phyloP scores from a whole-genome alignment of 345 rosid species.

The Trapa bicornis region DNA sequence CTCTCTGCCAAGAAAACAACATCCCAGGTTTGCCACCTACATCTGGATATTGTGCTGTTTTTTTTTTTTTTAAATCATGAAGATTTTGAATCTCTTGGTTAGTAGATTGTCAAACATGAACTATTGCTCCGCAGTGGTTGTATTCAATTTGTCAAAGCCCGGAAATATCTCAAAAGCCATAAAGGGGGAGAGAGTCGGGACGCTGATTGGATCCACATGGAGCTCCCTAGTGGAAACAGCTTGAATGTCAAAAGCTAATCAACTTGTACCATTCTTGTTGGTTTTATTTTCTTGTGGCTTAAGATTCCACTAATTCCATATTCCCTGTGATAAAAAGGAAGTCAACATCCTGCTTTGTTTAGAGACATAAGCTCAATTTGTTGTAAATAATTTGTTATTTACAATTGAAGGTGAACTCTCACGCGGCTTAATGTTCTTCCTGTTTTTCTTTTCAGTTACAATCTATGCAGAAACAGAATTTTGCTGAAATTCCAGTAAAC shows the following conservation, averaged over 20 bases:
- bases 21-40: conserved; percentile 54
- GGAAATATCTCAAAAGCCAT: conserved; percentile 89
- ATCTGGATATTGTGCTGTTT: neutral
- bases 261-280: neutral
- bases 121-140: conserved; percentile 52
- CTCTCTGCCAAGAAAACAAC: conserved; percentile 90
- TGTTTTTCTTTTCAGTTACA: too few species aligned
- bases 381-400: too few species aligned
- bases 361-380: neutral
- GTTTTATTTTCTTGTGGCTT: neutral
- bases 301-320: neutral
- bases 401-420: too few species aligned
- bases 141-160: conserved; percentile 64
- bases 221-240: conserved; percentile 12
- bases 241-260: neutral
- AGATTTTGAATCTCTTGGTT: neutral
- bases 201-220: conserved; percentile 57
- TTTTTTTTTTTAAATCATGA: neutral
- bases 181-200: conserved; percentile 80
- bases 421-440: too few species aligned
- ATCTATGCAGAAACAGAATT: too few species aligned
- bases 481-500: too few species aligned
- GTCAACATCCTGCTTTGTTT: neutral
- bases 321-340: neutral
- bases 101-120: neutral